A percentile compares a stretch with the other conserved stretches of the same genome.
phyloP scores from a whole-genome alignment of 2,329 filamentous ascomycete genomes.

The Camillea tinctor region DNA sequence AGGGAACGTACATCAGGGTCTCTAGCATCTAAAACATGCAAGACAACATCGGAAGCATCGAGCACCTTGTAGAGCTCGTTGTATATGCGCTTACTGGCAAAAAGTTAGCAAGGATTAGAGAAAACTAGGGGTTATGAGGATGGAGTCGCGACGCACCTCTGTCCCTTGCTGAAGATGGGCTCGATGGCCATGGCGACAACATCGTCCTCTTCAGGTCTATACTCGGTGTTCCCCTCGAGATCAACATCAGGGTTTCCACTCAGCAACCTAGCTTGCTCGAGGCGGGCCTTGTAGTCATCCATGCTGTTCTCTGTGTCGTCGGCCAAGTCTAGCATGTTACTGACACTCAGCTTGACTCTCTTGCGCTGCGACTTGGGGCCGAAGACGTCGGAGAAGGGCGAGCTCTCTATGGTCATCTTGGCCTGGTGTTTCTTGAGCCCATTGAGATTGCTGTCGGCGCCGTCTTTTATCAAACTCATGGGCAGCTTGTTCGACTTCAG shows the following conservation, averaged over 20 bases:
- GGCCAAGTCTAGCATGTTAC: constrained; percentile 78
- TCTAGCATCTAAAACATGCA: constrained; percentile 90
- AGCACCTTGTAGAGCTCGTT: constrained; percentile 69
- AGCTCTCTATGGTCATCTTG: constrained; percentile 87
- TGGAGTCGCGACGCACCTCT: constrained; percentile 45
- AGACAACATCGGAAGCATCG: constrained; percentile 78
- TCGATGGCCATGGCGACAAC: constrained; percentile 67
- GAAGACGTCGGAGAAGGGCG: constrained; percentile 85
- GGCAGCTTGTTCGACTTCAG: constrained; percentile 96
- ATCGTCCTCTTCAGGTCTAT: constrained; percentile 39
- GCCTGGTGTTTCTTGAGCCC: constrained; percentile 89
- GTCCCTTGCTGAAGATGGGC: constrained; percentile 90
- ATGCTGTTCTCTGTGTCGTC: constrained; percentile 78
- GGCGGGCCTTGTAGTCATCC: constrained; percentile 74
- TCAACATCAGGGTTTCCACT: constrained; percentile 65
- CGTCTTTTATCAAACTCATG: constrained; percentile 88
- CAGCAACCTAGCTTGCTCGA: constrained; percentile 75
- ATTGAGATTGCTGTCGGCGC: constrained; percentile 75
- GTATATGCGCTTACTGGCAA: constrained; percentile 74
- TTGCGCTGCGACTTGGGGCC: constrained; percentile 93
- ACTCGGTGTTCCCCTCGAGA: constrained; percentile 40
- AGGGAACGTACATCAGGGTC: constrained; percentile 59
- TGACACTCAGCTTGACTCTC: constrained; percentile 82
- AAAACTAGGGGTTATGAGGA: neutral
- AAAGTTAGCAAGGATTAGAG: constrained; percentile 1